Conservation (phyloP, 345 rosid species). For the Odontarrhena argentea region DNA sequence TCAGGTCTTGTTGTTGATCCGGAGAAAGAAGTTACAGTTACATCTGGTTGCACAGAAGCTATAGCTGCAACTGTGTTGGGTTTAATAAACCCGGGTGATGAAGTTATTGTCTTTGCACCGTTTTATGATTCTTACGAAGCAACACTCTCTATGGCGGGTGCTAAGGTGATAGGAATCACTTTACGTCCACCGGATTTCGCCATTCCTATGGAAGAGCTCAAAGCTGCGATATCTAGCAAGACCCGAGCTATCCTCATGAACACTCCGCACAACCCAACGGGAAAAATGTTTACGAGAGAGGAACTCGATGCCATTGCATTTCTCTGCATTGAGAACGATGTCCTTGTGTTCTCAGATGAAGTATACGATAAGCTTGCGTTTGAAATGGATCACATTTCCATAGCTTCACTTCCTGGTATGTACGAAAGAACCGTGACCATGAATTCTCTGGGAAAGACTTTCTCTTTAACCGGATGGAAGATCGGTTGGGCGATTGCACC, state of each 20-base stretch:
- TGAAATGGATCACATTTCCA: constrained; percentile 88
- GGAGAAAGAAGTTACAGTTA: constrained; percentile 86
- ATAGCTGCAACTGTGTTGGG: constrained; percentile 89
- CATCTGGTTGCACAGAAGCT: constrained; percentile 97
- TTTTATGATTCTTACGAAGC: constrained; percentile 96
- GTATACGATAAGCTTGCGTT: constrained; percentile 92
- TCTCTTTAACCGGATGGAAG: constrained; percentile 95
- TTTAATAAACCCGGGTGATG: constrained; percentile 87
- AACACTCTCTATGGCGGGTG: constrained; percentile 97
- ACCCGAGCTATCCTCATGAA: constrained; percentile 87
- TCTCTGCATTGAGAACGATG: constrained; percentile 85
- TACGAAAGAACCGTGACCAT: constrained; percentile 81
- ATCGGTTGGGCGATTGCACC: constrained; percentile 99
- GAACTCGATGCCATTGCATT: constrained; percentile 73
- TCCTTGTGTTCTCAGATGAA: constrained; percentile 81
- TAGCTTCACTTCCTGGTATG: constrained; percentile 97
- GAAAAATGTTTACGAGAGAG: constrained; percentile 84
- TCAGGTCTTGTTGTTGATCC: constrained; percentile 77
- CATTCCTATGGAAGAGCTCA: constrained; percentile 75
- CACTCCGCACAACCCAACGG: constrained; percentile 94
- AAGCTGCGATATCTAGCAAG: constrained; percentile 60
- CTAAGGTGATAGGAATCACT: constrained; percentile 73
- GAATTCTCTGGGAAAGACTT: constrained; percentile 95
- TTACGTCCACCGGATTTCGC: constrained; percentile 80
- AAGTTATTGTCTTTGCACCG: constrained; percentile 90